phyloP scores from a whole-genome alignment of 257 asterid species.

The Echites panduratus region DNA sequence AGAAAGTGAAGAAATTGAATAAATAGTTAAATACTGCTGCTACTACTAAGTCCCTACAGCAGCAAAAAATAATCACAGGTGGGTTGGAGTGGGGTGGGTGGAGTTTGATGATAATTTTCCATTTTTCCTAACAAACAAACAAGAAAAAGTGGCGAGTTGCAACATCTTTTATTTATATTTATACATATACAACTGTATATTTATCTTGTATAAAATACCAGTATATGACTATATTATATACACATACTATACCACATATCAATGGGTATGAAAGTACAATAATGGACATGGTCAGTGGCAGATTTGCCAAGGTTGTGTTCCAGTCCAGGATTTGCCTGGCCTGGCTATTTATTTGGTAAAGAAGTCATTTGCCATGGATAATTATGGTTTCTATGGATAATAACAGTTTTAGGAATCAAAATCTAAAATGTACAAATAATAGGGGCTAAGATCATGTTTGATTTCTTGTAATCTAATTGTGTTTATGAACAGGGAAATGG shows the following conservation, averaged over 20 bases:
- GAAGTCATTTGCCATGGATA: not conserved
- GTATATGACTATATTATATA: not conserved
- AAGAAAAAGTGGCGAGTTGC: not conserved
- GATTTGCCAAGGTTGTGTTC: not conserved
- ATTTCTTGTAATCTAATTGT: not conserved
- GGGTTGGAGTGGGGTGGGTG: conserved; percentile 29
- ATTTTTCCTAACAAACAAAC: not conserved
- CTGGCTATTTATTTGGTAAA: not conserved
- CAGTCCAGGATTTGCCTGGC: not conserved
- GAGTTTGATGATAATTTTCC: conserved; percentile 6
- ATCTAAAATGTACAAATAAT: not conserved
- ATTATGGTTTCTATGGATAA: not conserved
- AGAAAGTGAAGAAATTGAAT: conserved; percentile 5
- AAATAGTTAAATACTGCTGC: conserved; percentile 8
- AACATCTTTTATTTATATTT: not conserved
- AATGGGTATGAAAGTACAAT: not conserved
- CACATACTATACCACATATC: not conserved
- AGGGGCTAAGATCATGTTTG: not conserved
- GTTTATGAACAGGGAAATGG: not conserved
- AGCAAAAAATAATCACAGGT: conserved; percentile 5
- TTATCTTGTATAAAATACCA: too few species aligned
- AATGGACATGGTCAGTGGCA: not conserved
- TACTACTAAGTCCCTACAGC: not conserved
- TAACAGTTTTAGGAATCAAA: not conserved
- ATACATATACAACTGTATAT: too few species aligned